Evolutionary conservation across 345 rosid genomes (phyloP), one percentile per base, ranked within the genome.

Genomic region (Syzygium aqueum): DNA sequence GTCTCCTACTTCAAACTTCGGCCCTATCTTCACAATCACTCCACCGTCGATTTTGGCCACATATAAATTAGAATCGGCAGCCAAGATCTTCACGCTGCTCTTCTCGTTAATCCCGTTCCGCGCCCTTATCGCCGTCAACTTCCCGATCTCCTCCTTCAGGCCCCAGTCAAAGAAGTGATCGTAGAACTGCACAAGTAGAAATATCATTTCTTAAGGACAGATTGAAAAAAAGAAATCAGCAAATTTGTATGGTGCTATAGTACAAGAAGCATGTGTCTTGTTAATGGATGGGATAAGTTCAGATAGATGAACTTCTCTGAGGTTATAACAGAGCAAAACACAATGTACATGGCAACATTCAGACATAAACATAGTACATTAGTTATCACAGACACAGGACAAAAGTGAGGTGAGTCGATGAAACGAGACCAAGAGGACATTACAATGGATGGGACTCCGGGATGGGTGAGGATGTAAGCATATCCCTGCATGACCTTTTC

Each of bases 401-500:
- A 17, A 46, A 27, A 11, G 27, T 7, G 28, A 84, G 65, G 51
- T 51, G 6, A 52, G 67, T 19, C 27, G 54, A 80, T 53, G 27
- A 27, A 61, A 85, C 59, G n/a, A 51, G 87, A 84, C 51, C 25
- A 21, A 33, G 82, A 56, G 85, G 16, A 65, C 51, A 10, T 92
- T 92, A 96, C 99, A 22, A 96, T 92, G 86, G 92, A 94, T 61
- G 98, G 96, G 49, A 87, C 94, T 40, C 98, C 98, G 1, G 97
- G 98, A 88, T 95, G 98, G 25, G 97, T 95, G 86, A 95, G 98
- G 88, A 95, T 96, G 89, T 97, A 97, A 77, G 94, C 95, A 85
- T 96, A 97, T 86, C 98, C 98, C 59, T 91, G 94, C 97, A 96
- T 95, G 89, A 97, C 93, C 93, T 95, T 93, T 40, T 95, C 98